These are phyloP conservation scores for Clonostachys byssicola DNA, from an alignment of 2,329 filamentous ascomycete species.

Conservation along the genomic window DNA sequence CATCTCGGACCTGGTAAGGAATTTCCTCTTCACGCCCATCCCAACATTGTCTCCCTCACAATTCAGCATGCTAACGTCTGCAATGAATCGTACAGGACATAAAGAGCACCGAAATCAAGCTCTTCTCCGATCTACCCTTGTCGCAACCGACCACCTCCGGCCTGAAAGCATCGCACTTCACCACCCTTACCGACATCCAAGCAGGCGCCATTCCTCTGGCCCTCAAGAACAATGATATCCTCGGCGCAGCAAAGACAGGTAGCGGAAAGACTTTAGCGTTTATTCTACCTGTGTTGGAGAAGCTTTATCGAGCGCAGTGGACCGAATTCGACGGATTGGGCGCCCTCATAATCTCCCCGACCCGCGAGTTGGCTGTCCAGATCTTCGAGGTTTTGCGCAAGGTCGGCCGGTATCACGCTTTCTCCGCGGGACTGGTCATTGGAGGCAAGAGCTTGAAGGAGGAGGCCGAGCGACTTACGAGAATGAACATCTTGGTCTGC, in stretches of 20 bases:
- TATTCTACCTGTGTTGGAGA: slow-evolving; percentile 86
- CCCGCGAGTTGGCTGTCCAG: slow-evolving; percentile 90
- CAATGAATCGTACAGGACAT: slow-evolving; percentile 41
- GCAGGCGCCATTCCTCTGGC: slow-evolving; percentile 82
- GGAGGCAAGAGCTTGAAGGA: slow-evolving; percentile 89
- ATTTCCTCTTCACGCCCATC: slow-evolving; percentile 5
- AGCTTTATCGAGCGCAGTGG: slow-evolving; percentile 84
- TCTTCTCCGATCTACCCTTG: slow-evolving; percentile 81
- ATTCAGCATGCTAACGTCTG: too few relatives aligned
- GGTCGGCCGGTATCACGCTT: slow-evolving; percentile 81
- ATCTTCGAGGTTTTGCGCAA: slow-evolving; percentile 94
- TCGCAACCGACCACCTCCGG: slow-evolving; percentile 76
- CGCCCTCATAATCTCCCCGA: slow-evolving; percentile 89
- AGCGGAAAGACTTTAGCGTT: slow-evolving; percentile 96
- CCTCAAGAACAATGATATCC: slow-evolving; percentile 80
- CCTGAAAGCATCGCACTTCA: slow-evolving; percentile 83
- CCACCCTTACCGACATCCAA: slow-evolving; percentile 88
- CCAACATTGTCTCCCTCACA: neutral
- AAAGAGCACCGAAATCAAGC: slow-evolving; percentile 54
- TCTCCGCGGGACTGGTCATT: slow-evolving; percentile 90
- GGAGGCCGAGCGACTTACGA: slow-evolving; percentile 74
- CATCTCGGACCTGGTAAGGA: slow-evolving; percentile 23
- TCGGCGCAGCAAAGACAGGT: slow-evolving; percentile 92
- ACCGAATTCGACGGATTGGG: slow-evolving; percentile 88
- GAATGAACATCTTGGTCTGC: slow-evolving; percentile 97